Evolutionary conservation across 176 grass and related monocot species (phyloP).

Genomic region (Secale cereale): DNA sequence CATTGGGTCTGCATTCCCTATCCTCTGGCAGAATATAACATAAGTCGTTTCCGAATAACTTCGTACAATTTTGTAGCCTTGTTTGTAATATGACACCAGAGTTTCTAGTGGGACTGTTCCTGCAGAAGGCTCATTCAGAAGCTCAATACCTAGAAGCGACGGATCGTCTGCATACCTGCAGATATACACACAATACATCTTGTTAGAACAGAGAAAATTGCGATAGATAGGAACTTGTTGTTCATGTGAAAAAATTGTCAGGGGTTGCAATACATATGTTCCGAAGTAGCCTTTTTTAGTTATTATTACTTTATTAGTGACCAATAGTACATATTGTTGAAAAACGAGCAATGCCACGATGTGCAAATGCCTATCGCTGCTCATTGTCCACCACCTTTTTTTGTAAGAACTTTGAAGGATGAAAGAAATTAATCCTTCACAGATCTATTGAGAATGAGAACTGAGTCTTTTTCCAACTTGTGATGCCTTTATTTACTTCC

Average conservation of each 20-base stretch:
- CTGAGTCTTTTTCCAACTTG: not conserved
- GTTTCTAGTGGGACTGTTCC: constrained; percentile 49
- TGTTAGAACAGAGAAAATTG: not conserved
- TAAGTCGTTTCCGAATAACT: constrained; percentile 64
- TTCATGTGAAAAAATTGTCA: not conserved
- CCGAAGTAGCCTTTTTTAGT: not conserved
- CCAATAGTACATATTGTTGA: not conserved
- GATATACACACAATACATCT: constrained; percentile 5
- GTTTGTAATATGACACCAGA: constrained; percentile 71
- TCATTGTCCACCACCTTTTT: not conserved
- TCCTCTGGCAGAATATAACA: constrained; percentile 92
- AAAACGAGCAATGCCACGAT: not conserved
- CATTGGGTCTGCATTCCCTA: constrained; percentile 78
- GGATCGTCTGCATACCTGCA: constrained; percentile 69
- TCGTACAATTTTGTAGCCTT: constrained; percentile 72
- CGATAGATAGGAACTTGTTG: not conserved
- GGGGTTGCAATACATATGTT: too few species aligned
- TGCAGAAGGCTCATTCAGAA: constrained; percentile 89
- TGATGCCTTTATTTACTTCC: not conserved
- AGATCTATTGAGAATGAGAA: not conserved
- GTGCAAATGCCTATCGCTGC: not conserved
- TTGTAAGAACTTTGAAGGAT: not conserved
- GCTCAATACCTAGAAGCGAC: constrained; percentile 67
- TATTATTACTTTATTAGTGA: not conserved
- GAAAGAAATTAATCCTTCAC: not conserved